phyloP scores from a whole-genome alignment of 768 basidiomycete species.

The Boletellus emodensis region DNA sequence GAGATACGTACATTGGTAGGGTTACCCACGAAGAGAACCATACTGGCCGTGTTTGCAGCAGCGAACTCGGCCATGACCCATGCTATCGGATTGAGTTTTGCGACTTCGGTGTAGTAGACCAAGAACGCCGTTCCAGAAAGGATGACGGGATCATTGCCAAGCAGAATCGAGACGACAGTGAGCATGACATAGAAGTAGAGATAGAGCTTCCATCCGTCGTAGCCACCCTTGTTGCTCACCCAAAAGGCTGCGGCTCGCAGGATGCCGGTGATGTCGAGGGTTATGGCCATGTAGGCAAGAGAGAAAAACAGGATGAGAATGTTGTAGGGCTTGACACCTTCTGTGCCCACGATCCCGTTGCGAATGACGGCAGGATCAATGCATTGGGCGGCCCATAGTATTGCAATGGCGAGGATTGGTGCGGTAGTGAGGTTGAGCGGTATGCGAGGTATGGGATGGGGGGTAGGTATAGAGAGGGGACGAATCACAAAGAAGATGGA shows the following conservation, averaged over 20 bases:
- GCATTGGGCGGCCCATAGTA: conserved; percentile 56
- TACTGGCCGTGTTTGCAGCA: conserved; percentile 74
- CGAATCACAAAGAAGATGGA: conserved; percentile 52
- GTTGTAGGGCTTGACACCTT: conserved; percentile 84
- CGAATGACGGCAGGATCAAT: conserved; percentile 48
- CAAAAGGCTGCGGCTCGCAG: conserved; percentile 84
- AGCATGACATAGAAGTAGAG: conserved; percentile 83
- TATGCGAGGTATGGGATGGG: conserved; percentile 31
- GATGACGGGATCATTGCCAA: conserved; percentile 96
- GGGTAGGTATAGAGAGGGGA: conserved; percentile 41
- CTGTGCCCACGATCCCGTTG: conserved; percentile 74
- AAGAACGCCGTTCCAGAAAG: conserved; percentile 89
- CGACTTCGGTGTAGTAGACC: conserved; percentile 76
- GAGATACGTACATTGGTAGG: conserved; percentile 66
- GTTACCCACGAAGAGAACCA: conserved; percentile 80
- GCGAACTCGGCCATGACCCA: conserved; percentile 78
- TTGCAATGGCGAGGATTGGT: conserved; percentile 48
- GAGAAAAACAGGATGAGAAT: conserved; percentile 92
- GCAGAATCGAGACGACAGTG: conserved; percentile 65
- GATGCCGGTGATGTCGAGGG: conserved; percentile 85
- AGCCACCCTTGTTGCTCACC: conserved; percentile 78
- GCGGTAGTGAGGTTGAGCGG: conserved; percentile 51
- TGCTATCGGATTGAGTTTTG: conserved; percentile 45
- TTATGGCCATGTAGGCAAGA: conserved; percentile 89
- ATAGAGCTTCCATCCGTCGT: conserved; percentile 68